Percentiles rank a stretch among this genome's conserved stretches.
Conservation (phyloP, 192 early-diverging fungal species). For the Gigaspora rosea region DNA sequence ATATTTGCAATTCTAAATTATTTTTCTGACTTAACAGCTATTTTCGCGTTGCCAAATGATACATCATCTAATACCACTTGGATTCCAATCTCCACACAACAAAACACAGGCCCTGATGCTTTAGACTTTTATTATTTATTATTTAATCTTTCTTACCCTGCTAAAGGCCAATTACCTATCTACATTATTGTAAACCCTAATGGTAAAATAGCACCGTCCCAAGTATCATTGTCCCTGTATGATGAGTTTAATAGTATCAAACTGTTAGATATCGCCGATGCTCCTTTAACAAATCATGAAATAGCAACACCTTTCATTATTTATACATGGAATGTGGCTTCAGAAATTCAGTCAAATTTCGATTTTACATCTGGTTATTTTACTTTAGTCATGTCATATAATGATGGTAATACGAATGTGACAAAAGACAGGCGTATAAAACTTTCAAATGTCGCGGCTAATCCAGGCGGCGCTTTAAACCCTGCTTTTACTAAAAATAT, state of each 20-base stretch:
- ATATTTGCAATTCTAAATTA: no score
- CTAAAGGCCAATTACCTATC: background rate
- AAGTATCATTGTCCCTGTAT: background rate
- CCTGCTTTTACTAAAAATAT: background rate
- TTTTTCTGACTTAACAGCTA: no score
- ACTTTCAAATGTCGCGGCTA: background rate
- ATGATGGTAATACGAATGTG: background rate
- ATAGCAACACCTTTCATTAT: background rate
- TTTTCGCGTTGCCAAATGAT: no score
- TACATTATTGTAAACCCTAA: background rate
- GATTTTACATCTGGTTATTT: slow-evolving; percentile 3
- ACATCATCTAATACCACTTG: background rate
- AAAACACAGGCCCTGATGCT: background rate
- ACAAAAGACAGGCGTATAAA: background rate
- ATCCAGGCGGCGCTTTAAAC: background rate
- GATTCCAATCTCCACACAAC: background rate
- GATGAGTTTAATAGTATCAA: slow-evolving; percentile 7
- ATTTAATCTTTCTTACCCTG: background rate
- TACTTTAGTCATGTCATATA: background rate
- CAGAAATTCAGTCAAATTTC: background rate
- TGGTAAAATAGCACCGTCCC: background rate
- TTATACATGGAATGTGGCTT: background rate
- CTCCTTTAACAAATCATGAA: background rate
- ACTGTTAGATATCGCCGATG: background rate
- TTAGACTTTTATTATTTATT: slow-evolving; percentile 4